phyloP scores from a whole-genome alignment of 805 yeast genomes.

The Scheffersomyces ergatensis region DNA sequence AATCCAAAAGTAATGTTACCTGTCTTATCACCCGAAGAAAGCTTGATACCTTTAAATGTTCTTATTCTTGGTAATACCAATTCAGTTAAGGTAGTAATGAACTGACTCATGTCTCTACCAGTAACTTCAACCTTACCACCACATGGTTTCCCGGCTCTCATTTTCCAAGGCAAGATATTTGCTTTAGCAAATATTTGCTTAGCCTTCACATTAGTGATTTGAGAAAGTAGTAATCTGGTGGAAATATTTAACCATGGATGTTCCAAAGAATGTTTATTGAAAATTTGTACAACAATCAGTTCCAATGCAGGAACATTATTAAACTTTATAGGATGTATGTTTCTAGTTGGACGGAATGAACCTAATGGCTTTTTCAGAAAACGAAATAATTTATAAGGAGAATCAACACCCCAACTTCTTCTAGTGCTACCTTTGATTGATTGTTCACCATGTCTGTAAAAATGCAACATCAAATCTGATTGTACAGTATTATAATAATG shows the following conservation, averaged over 20 bases:
- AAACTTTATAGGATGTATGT: slow-evolving; percentile 64
- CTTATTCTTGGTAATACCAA: slow-evolving; percentile 90
- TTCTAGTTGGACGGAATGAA: slow-evolving; percentile 68
- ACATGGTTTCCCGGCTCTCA: slow-evolving; percentile 84
- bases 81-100: slow-evolving; percentile 82
- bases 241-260: slow-evolving; percentile 72
- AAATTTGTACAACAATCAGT: slow-evolving; percentile 72
- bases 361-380: slow-evolving; percentile 75
- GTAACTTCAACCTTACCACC: slow-evolving; percentile 80
- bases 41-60: slow-evolving; percentile 77
- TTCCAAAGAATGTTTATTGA: slow-evolving; percentile 67
- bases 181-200: slow-evolving; percentile 67
- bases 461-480: slow-evolving; percentile 74
- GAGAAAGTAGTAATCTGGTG: slow-evolving; percentile 79
- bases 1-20: slow-evolving; percentile 89
- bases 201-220: slow-evolving; percentile 90
- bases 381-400: slow-evolving; percentile 89
- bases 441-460: slow-evolving; percentile 64
- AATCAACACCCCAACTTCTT: slow-evolving; percentile 81
- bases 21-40: slow-evolving; percentile 73
- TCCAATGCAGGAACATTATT: slow-evolving; percentile 70
- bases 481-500: slow-evolving; percentile 73
- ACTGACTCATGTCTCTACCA: slow-evolving; percentile 84
- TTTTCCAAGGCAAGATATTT: slow-evolving; percentile 81
- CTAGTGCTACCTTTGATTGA: slow-evolving; percentile 62